Conservation (phyloP, 768 basidiomycete species). For the Zangia roseola region DNA sequence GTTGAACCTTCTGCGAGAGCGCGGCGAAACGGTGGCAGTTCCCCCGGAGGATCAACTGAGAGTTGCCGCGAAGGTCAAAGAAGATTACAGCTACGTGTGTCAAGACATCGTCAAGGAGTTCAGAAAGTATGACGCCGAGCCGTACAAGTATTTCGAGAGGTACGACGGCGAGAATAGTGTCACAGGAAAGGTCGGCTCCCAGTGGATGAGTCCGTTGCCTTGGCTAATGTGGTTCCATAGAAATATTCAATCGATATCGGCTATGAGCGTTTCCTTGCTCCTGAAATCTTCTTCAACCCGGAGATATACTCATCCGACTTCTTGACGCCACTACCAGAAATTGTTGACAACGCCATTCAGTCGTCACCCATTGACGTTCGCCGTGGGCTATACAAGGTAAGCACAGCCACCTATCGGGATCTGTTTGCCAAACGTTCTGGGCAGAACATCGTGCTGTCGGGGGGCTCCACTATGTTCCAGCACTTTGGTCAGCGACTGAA, state of each 20-base stretch:
- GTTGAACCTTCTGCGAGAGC: slow-evolving; percentile 91
- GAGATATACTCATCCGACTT: slow-evolving; percentile 98
- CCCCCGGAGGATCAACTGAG: slow-evolving; percentile 94
- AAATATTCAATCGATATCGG: slow-evolving; percentile 95
- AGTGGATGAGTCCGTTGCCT: not conserved
- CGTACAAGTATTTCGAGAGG: slow-evolving; percentile 90
- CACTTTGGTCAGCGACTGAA: slow-evolving; percentile 97
- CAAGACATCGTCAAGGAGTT: slow-evolving; percentile 99
- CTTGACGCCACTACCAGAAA: slow-evolving; percentile 91
- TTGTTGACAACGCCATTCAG: slow-evolving; percentile 95
- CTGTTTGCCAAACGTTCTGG: not conserved
- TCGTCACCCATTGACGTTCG: slow-evolving; percentile 96
- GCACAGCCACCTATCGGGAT: not conserved
- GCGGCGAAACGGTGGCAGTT: slow-evolving; percentile 86
- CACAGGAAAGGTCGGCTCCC: slow-evolving; percentile 72
- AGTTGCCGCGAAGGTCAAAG: slow-evolving; percentile 93
- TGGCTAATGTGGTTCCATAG: slow-evolving; percentile 39
- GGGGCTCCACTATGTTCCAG: slow-evolving; percentile 99
- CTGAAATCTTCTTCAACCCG: slow-evolving; percentile 99
- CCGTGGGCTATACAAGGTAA: slow-evolving; percentile 91
- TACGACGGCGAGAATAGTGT: slow-evolving; percentile 93
- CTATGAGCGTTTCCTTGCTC: slow-evolving; percentile 98
- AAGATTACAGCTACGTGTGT: slow-evolving; percentile 97
- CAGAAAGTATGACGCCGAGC: slow-evolving; percentile 96
- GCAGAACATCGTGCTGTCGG: slow-evolving; percentile 95